Base-by-base conservation (phyloP, 176 grass and related monocot species). In the Pharus latifolius region DNA sequence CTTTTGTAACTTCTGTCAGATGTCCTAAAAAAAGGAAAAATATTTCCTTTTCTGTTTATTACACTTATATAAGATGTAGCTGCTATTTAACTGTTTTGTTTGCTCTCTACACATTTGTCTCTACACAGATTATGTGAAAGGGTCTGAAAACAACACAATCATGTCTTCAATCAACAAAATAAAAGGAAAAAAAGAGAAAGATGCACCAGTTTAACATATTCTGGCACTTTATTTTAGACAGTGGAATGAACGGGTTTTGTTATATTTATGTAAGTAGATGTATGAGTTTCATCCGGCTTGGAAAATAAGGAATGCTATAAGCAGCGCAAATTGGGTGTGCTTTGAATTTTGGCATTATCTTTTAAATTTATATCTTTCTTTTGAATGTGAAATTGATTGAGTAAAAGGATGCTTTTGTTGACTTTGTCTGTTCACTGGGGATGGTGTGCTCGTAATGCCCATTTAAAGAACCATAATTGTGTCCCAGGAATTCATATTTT, bases 1-100 rank as follows among this genome's bases (percentile, higher is more conserved):
- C 7, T 44, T 60, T 54, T 5, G 37, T 22, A 26, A 46, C 27
- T 52, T 59, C 19, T 70, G 4, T 27, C 14, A 3, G 27, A 75
- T 17, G 52, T 52, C n/a, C n/a, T n/a, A n/a, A n/a, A n/a, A n/a
- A n/a, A n/a, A n/a, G 53, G 44, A 63, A 65, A 49, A n/a, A 47
- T 17, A 77, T 2, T 58, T 8, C 25, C 23, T 53, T 47, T 2
- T 49, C 27, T 65, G 23, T 35, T 34, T 30, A 28, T 25, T 74
- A 44, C n/a, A 75, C 41, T 23, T 40, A 55, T 69, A 4, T 61
- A 63, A 26, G 38, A 78, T 63, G 27, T 60, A 65, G 17, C 43
- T 44, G 27, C 18, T 51, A 51, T 16, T 52, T 65, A 63, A 69
- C 55, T 63, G 28, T 35, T 53, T 49, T 9, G 3, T 22, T 53